These are phyloP conservation scores for Solanum pennellii DNA, from an alignment of 257 asterid species.

Conservation along the genomic window DNA sequence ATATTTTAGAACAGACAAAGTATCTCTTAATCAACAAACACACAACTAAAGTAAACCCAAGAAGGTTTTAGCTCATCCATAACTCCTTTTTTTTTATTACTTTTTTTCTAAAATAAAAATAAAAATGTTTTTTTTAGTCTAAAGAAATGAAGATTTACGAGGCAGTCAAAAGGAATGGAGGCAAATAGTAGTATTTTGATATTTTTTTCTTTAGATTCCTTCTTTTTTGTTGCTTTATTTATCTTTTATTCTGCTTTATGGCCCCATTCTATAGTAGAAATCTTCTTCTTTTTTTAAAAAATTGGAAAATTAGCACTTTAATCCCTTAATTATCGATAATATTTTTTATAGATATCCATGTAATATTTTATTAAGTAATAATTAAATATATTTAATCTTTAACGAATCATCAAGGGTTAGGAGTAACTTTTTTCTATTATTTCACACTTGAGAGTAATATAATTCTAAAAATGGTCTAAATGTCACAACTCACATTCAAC, in stretches of 20 bases:
- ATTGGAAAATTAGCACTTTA: no score
- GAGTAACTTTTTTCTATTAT: not conserved
- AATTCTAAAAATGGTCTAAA: not conserved
- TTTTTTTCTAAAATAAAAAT: not conserved
- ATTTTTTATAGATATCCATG: not conserved
- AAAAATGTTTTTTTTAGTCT: not conserved
- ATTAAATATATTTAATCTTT: not conserved
- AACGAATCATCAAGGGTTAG: not conserved
- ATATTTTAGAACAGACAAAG: not conserved
- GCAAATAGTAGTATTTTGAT: slow-evolving; percentile 4
- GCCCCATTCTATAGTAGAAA: slow-evolving; percentile 17
- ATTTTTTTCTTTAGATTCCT: slow-evolving; percentile 1
- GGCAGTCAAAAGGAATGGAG: slow-evolving; percentile 33
- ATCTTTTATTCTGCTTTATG: slow-evolving; percentile 11
- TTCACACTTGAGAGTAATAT: not conserved
- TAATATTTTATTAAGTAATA: not conserved
- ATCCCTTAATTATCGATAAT: not conserved
- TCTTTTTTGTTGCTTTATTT: slow-evolving; percentile 5
- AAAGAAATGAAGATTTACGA: slow-evolving; percentile 19
- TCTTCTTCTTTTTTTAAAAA: not conserved
- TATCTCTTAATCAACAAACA: not conserved
- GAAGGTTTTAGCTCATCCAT: not conserved
- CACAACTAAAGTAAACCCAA: not conserved
- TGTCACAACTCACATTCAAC: not conserved
- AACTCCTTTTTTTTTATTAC: not conserved